Base-by-base conservation (phyloP, 768 basidiomycete genomes). In the Boletus pseudo-olivaceus region DNA sequence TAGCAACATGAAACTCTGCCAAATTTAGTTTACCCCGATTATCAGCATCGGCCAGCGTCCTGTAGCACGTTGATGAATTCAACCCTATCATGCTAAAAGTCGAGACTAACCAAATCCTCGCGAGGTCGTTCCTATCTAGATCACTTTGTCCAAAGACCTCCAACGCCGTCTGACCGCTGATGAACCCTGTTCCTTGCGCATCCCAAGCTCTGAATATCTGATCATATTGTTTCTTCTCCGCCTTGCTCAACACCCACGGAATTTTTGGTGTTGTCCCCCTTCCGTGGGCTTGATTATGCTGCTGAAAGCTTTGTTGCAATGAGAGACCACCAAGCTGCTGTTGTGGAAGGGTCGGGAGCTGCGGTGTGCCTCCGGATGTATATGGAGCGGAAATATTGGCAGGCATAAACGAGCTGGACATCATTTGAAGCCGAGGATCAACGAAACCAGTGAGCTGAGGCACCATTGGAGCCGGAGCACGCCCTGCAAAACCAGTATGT, bases 161-260 rank as follows among this genome's bases (percentile, higher is more conserved):
- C 42, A 89, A 75, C 1, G 95, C 96, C 15, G 83, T 89, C 59
- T 80, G 74, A 27, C 97, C 95, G 45, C 72, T 82, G 65, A 99
- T 91, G 71, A 95, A 98, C 0, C 94, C 93, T 0, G 83, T 83
- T 8, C 78, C 76, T 38, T 82, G 78, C 0, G 83, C 72, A 67
- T 98, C 96, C 97, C 97, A 99, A n/a, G 91, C 88, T 55, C 96
- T 79, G 75, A 99, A 99, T 64, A 98, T 95, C 64, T 88, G 82
- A 67, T 98, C 92, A 63, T 98, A 99, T 59, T 87, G 88, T 76
- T 97, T 96, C 80, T 95, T 95, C 77, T 99, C 97, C 6, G 82
- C 80, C 70, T 90, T 89, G 5, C 83, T 83, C 49, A 98, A 73
- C 0, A 85, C 82, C 97, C 97, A 99, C 0, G 92, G 83, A 37